phyloP scores from a whole-genome alignment of 192 early-diverging fungal species.

The Mortierella claussenii region DNA sequence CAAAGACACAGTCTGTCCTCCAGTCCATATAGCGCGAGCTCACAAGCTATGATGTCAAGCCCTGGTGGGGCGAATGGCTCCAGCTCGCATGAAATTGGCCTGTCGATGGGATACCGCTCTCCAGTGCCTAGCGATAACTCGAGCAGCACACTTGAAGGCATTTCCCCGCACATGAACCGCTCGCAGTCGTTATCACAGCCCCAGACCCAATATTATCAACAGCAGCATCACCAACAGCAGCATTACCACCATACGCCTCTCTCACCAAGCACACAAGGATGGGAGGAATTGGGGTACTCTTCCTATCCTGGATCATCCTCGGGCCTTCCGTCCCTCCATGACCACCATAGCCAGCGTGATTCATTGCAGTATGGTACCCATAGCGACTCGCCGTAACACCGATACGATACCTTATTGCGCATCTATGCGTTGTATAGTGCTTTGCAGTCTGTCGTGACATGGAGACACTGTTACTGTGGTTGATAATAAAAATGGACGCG shows the following conservation, averaged over 20 bases:
- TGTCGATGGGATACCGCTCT: constrained; percentile 36
- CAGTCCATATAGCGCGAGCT: constrained; percentile 18
- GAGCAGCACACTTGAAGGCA: constrained; percentile 12
- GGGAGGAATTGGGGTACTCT: constrained; percentile 21
- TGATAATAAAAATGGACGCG: too few relatives aligned
- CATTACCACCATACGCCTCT: constrained; percentile 11
- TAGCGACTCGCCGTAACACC: too few relatives aligned
- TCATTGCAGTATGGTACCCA: too few relatives aligned
- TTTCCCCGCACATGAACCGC: constrained; percentile 11
- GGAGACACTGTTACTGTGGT: too few relatives aligned
- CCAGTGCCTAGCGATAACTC: constrained; percentile 4
- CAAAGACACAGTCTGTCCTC: constrained; percentile 9
- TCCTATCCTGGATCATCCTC: constrained; percentile 25
- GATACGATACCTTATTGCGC: too few relatives aligned
- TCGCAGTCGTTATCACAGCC: constrained; percentile 7
- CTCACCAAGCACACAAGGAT: constrained; percentile 23
- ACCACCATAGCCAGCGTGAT: too few relatives aligned
- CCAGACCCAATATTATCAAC: not conserved
- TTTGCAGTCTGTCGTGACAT: too few relatives aligned
- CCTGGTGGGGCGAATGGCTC: not conserved
- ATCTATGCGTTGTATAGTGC: too few relatives aligned
- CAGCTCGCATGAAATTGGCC: constrained; percentile 14
- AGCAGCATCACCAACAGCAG: constrained; percentile 13
- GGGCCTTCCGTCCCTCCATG: too few relatives aligned
- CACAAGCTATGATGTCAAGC: constrained; percentile 14